phyloP scores from a whole-genome alignment of 768 basidiomycete genomes.

The Mycena floridula region DNA sequence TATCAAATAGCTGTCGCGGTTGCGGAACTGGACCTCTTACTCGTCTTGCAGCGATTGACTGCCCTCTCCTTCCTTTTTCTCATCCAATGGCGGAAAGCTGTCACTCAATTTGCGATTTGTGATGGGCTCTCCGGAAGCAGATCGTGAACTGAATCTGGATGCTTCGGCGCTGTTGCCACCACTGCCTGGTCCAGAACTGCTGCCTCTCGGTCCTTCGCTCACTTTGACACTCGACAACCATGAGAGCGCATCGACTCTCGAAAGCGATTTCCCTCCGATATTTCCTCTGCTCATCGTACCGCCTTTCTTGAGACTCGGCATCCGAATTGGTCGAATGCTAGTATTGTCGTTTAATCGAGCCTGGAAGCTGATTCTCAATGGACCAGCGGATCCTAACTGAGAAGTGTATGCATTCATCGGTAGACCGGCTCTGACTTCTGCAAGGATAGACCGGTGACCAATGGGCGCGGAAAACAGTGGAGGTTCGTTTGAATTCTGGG shows the following conservation, averaged over 20 bases:
- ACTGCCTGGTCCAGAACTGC: constrained; percentile 51
- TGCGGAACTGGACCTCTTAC: too few relatives aligned
- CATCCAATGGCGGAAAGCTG: constrained; percentile 3
- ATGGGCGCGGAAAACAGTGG: constrained; percentile 62
- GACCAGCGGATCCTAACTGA: neutral
- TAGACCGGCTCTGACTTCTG: constrained; percentile 59
- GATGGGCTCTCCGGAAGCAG: constrained; percentile 21
- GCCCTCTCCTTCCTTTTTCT: constrained; percentile 27
- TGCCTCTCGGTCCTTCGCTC: constrained; percentile 41
- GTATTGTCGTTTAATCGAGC: constrained; percentile 4
- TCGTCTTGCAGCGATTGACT: constrained; percentile 64
- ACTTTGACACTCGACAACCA: constrained; percentile 76
- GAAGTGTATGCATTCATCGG: constrained; percentile 15
- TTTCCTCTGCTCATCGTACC: constrained; percentile 26
- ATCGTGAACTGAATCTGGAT: constrained; percentile 42
- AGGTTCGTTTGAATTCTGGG: constrained; percentile 26
- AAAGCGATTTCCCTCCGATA: constrained; percentile 41
- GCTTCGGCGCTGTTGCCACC: constrained; percentile 36
- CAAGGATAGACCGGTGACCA: constrained; percentile 60
- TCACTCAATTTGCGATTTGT: neutral
- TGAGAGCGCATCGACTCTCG: constrained; percentile 56
- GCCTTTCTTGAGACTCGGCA: neutral
- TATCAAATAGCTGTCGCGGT: too few relatives aligned
- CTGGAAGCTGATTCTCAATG: too few relatives aligned
- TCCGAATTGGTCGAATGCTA: constrained; percentile 6